These are phyloP conservation scores for Rhynchosporium agropyri DNA, from an alignment of 2,329 filamentous ascomycete genomes.

Conservation along the genomic window DNA sequence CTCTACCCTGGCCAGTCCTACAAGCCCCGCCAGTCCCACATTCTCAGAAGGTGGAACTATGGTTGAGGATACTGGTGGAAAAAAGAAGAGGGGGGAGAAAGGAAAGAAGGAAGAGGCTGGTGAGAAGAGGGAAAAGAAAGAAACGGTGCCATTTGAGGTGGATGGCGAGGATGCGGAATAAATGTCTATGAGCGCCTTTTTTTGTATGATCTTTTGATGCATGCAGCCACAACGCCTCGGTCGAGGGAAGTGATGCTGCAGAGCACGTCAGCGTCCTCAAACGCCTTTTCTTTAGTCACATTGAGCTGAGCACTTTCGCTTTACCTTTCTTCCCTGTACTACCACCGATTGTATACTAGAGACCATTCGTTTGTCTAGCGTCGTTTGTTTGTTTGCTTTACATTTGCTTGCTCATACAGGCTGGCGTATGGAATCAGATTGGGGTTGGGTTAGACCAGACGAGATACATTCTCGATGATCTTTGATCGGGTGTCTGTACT, in stretches of 20 bases:
- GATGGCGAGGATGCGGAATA: slow-evolving; percentile 11
- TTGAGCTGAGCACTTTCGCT: not conserved
- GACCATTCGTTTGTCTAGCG: no score
- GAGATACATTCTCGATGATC: no score
- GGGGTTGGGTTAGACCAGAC: no score
- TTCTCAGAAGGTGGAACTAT: slow-evolving; percentile 9
- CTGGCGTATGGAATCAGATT: no score
- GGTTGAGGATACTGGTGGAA: not conserved
- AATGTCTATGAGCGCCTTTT: not conserved
- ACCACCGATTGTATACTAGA: not conserved
- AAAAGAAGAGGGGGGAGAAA: slow-evolving; percentile 29
- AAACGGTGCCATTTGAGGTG: slow-evolving; percentile 22
- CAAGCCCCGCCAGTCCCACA: not conserved
- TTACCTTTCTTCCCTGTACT: not conserved
- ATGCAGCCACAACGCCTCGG: not conserved
- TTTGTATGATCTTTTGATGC: not conserved
- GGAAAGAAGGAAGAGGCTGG: slow-evolving; percentile 27
- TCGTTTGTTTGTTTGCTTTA: no score
- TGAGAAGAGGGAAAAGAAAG: slow-evolving; percentile 27
- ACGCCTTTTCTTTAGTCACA: not conserved
- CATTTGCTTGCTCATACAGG: no score
- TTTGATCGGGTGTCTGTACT: no score
- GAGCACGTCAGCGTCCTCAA: not conserved
- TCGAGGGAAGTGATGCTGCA: not conserved
- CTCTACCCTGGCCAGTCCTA: slow-evolving; percentile 17